phyloP scores from a whole-genome alignment of 139 green algal species.

The Chlamydomonas applanata region DNA sequence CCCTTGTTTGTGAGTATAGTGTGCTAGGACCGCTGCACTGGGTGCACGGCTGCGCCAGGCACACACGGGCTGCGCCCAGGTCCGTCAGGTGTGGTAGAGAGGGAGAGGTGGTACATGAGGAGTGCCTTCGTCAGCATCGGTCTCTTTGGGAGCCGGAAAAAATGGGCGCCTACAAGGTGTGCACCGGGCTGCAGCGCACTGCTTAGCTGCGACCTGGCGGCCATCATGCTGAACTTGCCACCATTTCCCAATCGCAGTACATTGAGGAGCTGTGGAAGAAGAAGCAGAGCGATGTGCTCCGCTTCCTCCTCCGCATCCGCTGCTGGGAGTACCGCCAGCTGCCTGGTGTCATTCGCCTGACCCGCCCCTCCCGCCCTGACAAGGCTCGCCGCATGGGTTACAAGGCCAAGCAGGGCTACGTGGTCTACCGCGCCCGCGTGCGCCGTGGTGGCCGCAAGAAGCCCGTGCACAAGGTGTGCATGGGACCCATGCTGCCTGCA shows the following conservation, averaged over 20 bases:
- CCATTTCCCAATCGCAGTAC: too few species aligned
- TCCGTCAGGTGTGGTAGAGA: too few species aligned
- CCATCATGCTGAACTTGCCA: not conserved
- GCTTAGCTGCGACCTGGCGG: not conserved
- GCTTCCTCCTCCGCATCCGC: slow-evolving; percentile 97
- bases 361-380: slow-evolving; percentile 87
- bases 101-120: too few species aligned
- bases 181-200: not conserved
- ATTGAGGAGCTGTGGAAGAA: slow-evolving; percentile 97
- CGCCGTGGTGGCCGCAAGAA: slow-evolving; percentile 95
- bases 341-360: slow-evolving; percentile 86
- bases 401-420: slow-evolving; percentile 97
- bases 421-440: slow-evolving; percentile 96
- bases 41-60: too few species aligned
- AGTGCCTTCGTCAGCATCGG: not conserved
- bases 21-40: too few species aligned
- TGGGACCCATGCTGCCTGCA: not conserved
- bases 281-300: slow-evolving; percentile 99
- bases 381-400: slow-evolving; percentile 97
- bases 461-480: slow-evolving; percentile 87
- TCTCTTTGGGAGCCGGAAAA: slow-evolving; percentile 22
- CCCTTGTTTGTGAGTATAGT: too few species aligned
- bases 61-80: too few species aligned
- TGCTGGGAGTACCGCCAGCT: slow-evolving; percentile 99
- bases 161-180: slow-evolving; percentile 52